Conservation (phyloP, 2,329 filamentous ascomycete genomes). For the Helotiales sp. region DNA sequence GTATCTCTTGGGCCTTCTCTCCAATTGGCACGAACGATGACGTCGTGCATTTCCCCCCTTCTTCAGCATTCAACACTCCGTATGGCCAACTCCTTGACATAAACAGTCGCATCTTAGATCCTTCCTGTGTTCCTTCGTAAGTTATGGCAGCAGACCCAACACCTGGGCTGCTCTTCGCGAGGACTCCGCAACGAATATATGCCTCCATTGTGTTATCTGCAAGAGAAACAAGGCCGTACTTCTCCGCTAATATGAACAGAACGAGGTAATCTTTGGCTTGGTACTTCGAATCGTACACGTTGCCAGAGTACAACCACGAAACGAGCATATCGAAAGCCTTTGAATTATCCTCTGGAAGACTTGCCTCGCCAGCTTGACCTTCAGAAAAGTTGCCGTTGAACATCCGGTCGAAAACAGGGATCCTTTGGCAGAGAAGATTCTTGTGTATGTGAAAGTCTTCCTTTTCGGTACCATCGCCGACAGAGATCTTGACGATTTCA, state of each 20-base stretch:
- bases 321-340: slow-evolving; percentile 24
- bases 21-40: not conserved
- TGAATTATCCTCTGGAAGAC: slow-evolving; percentile 28
- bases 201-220: slow-evolving; percentile 5
- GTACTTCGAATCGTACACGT: too few species aligned
- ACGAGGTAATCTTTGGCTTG: not conserved
- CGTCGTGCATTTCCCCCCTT: not conserved
- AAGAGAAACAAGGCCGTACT: not conserved
- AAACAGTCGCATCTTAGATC: slow-evolving; percentile 13
- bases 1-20: not conserved
- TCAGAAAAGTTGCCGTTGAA: slow-evolving; percentile 30
- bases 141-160: too few species aligned
- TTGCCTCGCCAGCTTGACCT: slow-evolving; percentile 12
- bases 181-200: too few species aligned
- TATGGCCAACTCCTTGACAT: not conserved
- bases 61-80: not conserved
- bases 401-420: slow-evolving; percentile 29
- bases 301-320: slow-evolving; percentile 25
- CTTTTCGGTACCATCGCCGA: slow-evolving; percentile 8
- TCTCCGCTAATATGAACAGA: slow-evolving; percentile 9
- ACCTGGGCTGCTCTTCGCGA: too few species aligned
- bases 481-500: slow-evolving; percentile 19
- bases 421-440: slow-evolving; percentile 19
- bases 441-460: slow-evolving; percentile 28
- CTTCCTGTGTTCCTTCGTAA: not conserved